Conservation (phyloP, 768 basidiomycete species). For the Tulasnella sp. region DNA sequence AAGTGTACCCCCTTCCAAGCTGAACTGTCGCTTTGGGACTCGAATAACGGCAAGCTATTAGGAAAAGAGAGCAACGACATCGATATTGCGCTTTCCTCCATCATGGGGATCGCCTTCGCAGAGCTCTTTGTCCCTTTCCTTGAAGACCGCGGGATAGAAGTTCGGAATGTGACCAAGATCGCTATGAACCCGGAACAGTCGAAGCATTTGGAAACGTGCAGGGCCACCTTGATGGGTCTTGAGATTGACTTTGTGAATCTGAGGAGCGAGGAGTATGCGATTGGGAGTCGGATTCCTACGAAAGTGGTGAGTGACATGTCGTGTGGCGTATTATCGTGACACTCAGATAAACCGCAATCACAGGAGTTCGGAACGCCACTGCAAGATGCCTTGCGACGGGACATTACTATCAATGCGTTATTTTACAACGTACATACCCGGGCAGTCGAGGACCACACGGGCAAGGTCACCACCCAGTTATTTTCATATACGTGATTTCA, state of each 20-base stretch:
- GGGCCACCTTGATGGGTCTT: constrained; percentile 61
- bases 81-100: constrained; percentile 77
- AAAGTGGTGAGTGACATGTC: constrained; percentile 47
- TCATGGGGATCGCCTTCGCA: constrained; percentile 88
- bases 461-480: constrained; percentile 39
- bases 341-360: not conserved
- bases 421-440: constrained; percentile 92
- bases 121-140: constrained; percentile 57
- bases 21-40: not conserved
- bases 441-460: constrained; percentile 75
- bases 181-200: constrained; percentile 93
- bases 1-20: constrained; percentile 17
- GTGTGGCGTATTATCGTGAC: not conserved
- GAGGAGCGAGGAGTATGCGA: constrained; percentile 81
- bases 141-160: constrained; percentile 38
- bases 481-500: not conserved
- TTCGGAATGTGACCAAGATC: constrained; percentile 56
- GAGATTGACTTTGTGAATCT: constrained; percentile 92
- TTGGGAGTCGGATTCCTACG: constrained; percentile 78
- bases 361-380: constrained; percentile 86
- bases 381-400: constrained; percentile 81
- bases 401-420: constrained; percentile 88
- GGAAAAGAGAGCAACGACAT: constrained; percentile 78
- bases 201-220: constrained; percentile 94
- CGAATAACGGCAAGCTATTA: constrained; percentile 45